Percentiles rank a stretch among this genome's conserved stretches.
Conservation (phyloP, 179 eudicot genomes). For the Camellia oleifera region DNA sequence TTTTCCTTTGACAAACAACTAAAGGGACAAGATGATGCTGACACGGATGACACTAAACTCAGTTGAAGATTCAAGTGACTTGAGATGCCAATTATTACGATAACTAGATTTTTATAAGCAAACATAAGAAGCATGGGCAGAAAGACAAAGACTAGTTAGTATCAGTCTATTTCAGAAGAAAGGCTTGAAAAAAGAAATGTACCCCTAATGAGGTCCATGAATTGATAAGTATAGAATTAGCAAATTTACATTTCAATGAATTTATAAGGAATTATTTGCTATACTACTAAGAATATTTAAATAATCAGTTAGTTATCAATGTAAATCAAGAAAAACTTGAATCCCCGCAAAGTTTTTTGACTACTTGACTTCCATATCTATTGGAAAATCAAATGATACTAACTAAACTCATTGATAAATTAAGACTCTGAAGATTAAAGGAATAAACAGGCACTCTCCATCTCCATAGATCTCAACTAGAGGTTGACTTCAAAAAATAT, state of each 20-base stretch:
- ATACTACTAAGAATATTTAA: slow-evolving; percentile 38
- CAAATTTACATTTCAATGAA: slow-evolving; percentile 44
- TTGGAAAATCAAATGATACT: slow-evolving; percentile 24
- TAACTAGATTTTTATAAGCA: slow-evolving; percentile 33
- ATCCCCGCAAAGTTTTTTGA: slow-evolving; percentile 15
- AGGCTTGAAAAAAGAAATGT: slow-evolving; percentile 2
- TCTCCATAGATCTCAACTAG: slow-evolving; percentile 34
- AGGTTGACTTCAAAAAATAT: slow-evolving; percentile 28
- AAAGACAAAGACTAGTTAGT: slow-evolving; percentile 23
- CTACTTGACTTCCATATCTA: slow-evolving; percentile 51
- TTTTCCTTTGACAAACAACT: slow-evolving; percentile 11
- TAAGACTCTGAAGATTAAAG: slow-evolving; percentile 21
- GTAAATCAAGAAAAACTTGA: slow-evolving; percentile 17
- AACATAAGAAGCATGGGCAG: slow-evolving; percentile 26
- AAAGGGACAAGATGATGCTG: slow-evolving; percentile 13
- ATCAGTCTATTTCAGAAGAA: slow-evolving; percentile 5
- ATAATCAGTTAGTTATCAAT: slow-evolving; percentile 41
- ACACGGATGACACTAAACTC: slow-evolving; percentile 26
- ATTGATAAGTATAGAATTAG: slow-evolving; percentile 10
- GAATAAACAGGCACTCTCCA: slow-evolving; percentile 28
- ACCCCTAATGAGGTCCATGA: slow-evolving; percentile 31
- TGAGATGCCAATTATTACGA: slow-evolving; percentile 55
- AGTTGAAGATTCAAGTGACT: slow-evolving; percentile 33
- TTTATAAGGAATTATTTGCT: slow-evolving; percentile 20
- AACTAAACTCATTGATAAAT: slow-evolving; percentile 34